Evolutionary conservation across 163 green algal genomes (phyloP).

Genomic region (Coccomyxa subellipsoidea): DNA sequence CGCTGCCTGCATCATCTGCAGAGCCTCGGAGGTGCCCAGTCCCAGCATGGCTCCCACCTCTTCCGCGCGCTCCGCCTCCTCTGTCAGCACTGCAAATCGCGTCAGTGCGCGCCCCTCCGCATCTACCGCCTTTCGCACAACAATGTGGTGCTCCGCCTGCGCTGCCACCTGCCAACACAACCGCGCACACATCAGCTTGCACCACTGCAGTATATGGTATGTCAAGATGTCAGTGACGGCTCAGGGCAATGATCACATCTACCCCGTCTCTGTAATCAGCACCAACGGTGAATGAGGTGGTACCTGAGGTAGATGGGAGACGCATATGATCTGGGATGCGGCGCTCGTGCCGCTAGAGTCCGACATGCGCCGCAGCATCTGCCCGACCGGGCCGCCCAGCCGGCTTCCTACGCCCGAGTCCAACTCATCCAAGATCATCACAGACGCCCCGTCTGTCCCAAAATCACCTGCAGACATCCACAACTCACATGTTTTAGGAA

Average conservation of each 20-base stretch:
- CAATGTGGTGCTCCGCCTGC: constrained; percentile 63
- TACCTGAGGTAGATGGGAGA: constrained; percentile 85
- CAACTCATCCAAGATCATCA: constrained; percentile 88
- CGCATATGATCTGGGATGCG: constrained; percentile 72
- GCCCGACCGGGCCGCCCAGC: constrained; percentile 69
- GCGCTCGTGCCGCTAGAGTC: not conserved
- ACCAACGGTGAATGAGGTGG: not conserved
- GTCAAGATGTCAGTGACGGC: no score
- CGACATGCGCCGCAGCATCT: constrained; percentile 65
- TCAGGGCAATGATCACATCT: no score
- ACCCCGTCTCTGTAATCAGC: no score
- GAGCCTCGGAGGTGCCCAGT: constrained; percentile 19
- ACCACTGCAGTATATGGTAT: not conserved
- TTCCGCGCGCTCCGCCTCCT: constrained; percentile 35
- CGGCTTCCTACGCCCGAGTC: constrained; percentile 78
- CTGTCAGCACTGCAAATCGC: constrained; percentile 39
- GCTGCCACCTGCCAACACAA: constrained; percentile 66
- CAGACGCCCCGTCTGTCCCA: constrained; percentile 24
- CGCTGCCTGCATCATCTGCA: constrained; percentile 14
- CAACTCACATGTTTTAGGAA: no score
- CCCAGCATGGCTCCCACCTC: constrained; percentile 77
- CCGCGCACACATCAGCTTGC: not conserved
- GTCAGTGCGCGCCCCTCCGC: constrained; percentile 38
- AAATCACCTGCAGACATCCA: not conserved
- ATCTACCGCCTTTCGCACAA: constrained; percentile 55